Conservation (phyloP, 345 rosid species). For the Garcia nutans region DNA sequence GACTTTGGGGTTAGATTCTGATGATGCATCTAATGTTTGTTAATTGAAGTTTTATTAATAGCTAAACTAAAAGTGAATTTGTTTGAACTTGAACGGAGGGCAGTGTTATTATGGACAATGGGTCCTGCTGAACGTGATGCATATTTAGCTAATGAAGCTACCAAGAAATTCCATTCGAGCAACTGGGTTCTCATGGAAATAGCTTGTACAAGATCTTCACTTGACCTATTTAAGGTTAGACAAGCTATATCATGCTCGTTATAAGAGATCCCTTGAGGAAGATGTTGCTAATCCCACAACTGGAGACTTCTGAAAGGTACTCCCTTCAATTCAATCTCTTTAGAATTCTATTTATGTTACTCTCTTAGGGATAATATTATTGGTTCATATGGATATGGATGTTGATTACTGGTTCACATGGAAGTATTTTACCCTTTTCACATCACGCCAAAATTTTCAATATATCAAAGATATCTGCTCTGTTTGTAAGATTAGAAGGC, state of each 20-base stretch:
- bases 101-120: slow-evolving; percentile 65
- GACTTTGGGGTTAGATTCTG: too few species aligned
- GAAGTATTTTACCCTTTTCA: too few species aligned
- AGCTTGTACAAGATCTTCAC: slow-evolving; percentile 70
- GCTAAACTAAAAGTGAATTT: slow-evolving; percentile 7
- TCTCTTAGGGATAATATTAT: too few species aligned
- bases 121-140: slow-evolving; percentile 84
- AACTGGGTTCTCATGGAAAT: slow-evolving; percentile 78
- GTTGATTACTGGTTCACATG: too few species aligned
- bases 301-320: too few species aligned
- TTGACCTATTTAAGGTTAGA: slow-evolving; percentile 56
- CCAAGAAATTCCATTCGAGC: slow-evolving; percentile 66
- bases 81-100: slow-evolving; percentile 42
- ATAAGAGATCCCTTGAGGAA: too few species aligned
- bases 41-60: background rate
- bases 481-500: slow-evolving; percentile 63
- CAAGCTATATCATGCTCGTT: slow-evolving; percentile 78
- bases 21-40: too few species aligned
- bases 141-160: slow-evolving; percentile 67
- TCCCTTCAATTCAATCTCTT: too few species aligned
- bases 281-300: too few species aligned
- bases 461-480: slow-evolving; percentile 8
- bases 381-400: too few species aligned
- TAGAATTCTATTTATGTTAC: too few species aligned
- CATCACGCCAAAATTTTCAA: background rate